Base-by-base conservation (phyloP, 129 eudicot species). In the Flaveria robusta region DNA sequence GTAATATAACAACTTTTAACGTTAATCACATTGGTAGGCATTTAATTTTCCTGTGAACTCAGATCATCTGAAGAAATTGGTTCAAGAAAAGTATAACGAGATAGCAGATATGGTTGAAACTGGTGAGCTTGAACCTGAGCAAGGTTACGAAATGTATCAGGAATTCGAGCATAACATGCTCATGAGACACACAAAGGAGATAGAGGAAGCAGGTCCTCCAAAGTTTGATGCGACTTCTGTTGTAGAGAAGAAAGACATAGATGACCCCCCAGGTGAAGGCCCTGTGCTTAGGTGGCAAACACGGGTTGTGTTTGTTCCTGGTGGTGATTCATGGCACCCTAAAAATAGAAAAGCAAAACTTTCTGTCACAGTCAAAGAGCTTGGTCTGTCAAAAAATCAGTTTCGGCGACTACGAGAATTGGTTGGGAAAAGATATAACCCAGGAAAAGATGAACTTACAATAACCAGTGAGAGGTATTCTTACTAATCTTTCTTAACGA, bases 311-410 rank as follows among this genome's bases (percentile, higher is more conserved):
- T 87, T 94, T 77, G 86, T 82, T 70, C 97, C 96, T 34, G 99
- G 99, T 71, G 91, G 94, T 75, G 98, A 94, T 77, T 85, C 97
- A 29, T 94, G 98, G 98, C 97, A 91, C 77, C 98, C 98, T 3
- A 94, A 91, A 82, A 94, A 94, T 20, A 70, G 98, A 75, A 94
- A 94, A 79, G 98, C 93, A 0, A 94, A 94, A 82, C 71, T 94
- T 77, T 77, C 89, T 69, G 97, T 91, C 62, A 94, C 96, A 39
- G 97, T 94, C 52, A 94, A 94, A 83, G 99, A 94, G 85, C 92
- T 91, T 79, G 97, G 91, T 22, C 88, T 94, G 22, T 87, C 97
- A 23, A 89, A 89, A 74, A 84, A 87, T 83, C 96, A 89, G 76
- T 91, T 85, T 41, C 72, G 88, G 11, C 86, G 99, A 55, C 62